Conservation (phyloP, 495 filamentous ascomycete species). For the Tuber magnatum region DNA sequence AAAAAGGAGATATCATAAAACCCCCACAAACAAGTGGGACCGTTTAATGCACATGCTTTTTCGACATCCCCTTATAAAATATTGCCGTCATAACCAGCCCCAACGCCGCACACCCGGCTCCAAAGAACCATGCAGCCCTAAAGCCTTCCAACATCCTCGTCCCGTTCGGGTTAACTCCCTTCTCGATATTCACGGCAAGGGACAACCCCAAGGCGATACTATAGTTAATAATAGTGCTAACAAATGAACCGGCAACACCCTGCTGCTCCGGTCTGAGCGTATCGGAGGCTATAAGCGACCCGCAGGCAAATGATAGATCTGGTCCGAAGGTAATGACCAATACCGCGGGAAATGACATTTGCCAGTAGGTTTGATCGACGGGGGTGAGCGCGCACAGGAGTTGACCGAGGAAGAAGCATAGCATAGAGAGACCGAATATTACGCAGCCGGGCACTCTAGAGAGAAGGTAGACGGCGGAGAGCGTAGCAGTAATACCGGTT, state of each 20-base stretch:
- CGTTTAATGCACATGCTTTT: constrained; percentile 19
- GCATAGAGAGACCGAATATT: constrained; percentile 49
- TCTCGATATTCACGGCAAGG: constrained; percentile 58
- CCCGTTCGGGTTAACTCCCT: constrained; percentile 47
- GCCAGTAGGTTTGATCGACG: constrained; percentile 53
- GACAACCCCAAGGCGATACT: constrained; percentile 60
- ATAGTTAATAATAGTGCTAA: constrained; percentile 61
- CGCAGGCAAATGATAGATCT: constrained; percentile 57
- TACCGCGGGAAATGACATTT: constrained; percentile 51
- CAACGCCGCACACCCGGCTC: constrained; percentile 48
- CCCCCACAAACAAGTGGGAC: background rate
- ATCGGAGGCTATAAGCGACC: constrained; percentile 55
- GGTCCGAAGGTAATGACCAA: constrained; percentile 57
- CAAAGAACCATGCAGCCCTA: constrained; percentile 54
- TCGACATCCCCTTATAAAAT: constrained; percentile 36
- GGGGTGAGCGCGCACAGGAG: constrained; percentile 47
- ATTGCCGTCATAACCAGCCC: constrained; percentile 44
- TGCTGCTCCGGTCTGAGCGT: constrained; percentile 54
- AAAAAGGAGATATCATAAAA: no score
- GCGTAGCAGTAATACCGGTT: constrained; percentile 49
- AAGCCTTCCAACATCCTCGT: constrained; percentile 50
- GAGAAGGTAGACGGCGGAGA: constrained; percentile 51
- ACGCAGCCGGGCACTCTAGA: constrained; percentile 50
- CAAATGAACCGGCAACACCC: constrained; percentile 57
- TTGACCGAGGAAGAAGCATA: constrained; percentile 36